These are phyloP conservation scores for Epipyxis sp. DNA, from an alignment of 108 stramenopile genomes.

Conservation along the genomic window DNA sequence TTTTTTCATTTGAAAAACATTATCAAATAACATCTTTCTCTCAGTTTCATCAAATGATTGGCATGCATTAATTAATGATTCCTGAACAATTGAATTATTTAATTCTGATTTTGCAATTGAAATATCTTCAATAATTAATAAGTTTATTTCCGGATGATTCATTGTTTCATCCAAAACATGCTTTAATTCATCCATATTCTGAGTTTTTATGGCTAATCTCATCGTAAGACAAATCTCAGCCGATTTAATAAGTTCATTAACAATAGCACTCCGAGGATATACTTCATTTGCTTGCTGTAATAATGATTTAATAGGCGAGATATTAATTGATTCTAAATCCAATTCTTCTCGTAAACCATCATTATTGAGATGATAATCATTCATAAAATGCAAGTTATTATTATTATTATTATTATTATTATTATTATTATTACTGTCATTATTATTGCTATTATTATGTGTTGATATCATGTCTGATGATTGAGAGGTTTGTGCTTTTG, in stretches of 20 bases:
- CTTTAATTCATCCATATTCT: neutral
- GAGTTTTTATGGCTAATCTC: neutral
- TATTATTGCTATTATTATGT: too few relatives aligned
- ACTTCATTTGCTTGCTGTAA: neutral
- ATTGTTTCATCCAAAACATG: neutral
- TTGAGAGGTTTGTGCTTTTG: too few relatives aligned
- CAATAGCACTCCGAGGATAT: neutral
- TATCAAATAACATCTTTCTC: neutral
- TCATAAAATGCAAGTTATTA: too few relatives aligned
- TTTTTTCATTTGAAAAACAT: neutral
- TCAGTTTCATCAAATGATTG: slow-evolving; percentile 14
- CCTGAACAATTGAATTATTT: neutral
- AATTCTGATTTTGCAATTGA: slow-evolving; percentile 7
- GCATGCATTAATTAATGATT: neutral
- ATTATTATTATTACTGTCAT: too few relatives aligned
- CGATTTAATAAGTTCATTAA: neutral
- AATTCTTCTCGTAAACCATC: slow-evolving; percentile 23
- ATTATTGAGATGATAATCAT: too few relatives aligned
- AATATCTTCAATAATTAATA: slow-evolving; percentile 8
- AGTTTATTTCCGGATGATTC: neutral
- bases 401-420: too few relatives aligned
- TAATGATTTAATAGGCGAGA: neutral
- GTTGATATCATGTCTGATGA: too few relatives aligned
- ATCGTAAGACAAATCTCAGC: neutral
- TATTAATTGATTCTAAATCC: neutral